Evolutionary conservation across 2,329 filamentous ascomycete species (phyloP), one percentile per base, ranked within the genome.

Genomic region (Plenodomus tracheiphilus): DNA sequence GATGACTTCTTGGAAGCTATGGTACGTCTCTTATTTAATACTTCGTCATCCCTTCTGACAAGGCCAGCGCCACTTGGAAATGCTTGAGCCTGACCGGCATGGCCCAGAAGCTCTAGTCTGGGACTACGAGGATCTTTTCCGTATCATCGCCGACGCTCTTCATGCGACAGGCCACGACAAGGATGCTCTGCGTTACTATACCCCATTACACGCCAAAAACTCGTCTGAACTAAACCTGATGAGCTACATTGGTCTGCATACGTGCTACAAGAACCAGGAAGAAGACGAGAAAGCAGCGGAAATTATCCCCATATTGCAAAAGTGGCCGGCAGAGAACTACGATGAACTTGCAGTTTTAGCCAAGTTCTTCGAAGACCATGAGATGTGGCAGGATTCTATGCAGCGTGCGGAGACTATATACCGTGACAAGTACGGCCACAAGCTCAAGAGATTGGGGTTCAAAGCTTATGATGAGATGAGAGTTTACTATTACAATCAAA

Each of bases 281-380:
- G 79, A 87, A 46, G 79, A 84, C 17, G 78, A 83, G 25, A 84
- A 87, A 32, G 91, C 92, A 0, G 87, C 93, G 63, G 85, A 88
- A 55, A 88, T 85, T 65, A 94, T 92, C 61, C 81, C 90, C 19
- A 83, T 83, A 2, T 84, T 92, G 10, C 84, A 91, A 32, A 84
- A 90, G 43, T 81, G 85, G 50, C 88, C 95, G 54, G 77, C 85
- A 38, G 78, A 84, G 35, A 85, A 87, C 49, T 85, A 93, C 40
- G 86, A 91, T 53, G 89, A 90, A 34, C 86, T 90, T 34, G 84
- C 89, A 22, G 84, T 90, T 61, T 78, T 97, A 9, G 90, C 90
- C 11, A 91, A 88, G 62, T 84, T 97, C 70, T 96, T 95, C 64
- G 90, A 95, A 68, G 67, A 69, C 52, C 55, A 84, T 81, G 54